These are phyloP conservation scores for Coriolopsis trogii DNA, from an alignment of 1,284 basidiomycete genomes.

Conservation along the genomic window DNA sequence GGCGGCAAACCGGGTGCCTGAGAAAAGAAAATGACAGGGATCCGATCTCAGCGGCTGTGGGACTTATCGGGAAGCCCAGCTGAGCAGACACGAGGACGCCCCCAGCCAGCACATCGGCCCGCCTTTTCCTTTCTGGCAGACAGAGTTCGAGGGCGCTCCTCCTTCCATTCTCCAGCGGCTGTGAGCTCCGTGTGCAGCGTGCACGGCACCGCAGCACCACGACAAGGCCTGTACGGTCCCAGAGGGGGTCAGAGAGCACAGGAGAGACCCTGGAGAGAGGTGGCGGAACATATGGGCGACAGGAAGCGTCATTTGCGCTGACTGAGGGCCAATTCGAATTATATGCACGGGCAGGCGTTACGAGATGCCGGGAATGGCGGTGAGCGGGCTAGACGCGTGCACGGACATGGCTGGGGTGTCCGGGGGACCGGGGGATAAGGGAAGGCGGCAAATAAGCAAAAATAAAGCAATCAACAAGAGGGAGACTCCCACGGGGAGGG, in stretches of 20 bases:
- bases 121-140: constrained; percentile 7
- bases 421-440: constrained; percentile 22
- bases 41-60: constrained; percentile 41
- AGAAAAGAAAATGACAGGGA: constrained; percentile 29
- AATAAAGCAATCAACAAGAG: constrained; percentile 24
- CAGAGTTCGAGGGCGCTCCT: constrained; percentile 24
- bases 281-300: neutral
- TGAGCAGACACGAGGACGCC: constrained; percentile 28
- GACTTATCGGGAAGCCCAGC: constrained; percentile 30
- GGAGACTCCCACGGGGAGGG: constrained; percentile 30
- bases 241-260: no score
- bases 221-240: no score
- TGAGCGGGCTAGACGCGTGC: constrained; percentile 11
- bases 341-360: constrained; percentile 16
- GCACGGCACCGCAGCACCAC: constrained; percentile 10
- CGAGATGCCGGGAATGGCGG: constrained; percentile 16
- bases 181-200: constrained; percentile 3
- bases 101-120: constrained; percentile 14
- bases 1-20: constrained; percentile 32
- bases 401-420: constrained; percentile 9
- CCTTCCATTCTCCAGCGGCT: constrained; percentile 25
- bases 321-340: constrained; percentile 7
- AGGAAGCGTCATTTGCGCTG: constrained; percentile 14
- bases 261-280: neutral
- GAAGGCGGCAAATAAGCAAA: constrained; percentile 22